Base-by-base conservation (phyloP, 2,329 filamentous ascomycete species). In the Fusarium sp. region DNA sequence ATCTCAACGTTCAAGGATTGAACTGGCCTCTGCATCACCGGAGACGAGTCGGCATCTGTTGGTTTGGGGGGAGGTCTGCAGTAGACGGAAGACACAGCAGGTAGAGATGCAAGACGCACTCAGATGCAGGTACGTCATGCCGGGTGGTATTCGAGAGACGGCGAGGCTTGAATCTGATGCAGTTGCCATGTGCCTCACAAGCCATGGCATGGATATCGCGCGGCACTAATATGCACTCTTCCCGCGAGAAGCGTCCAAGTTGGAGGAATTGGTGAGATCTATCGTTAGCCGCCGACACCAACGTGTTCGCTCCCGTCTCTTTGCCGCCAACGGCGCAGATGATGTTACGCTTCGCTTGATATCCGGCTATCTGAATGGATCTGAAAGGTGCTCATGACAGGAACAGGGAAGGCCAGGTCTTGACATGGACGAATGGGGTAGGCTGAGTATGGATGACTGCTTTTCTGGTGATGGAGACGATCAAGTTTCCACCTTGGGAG, bases 301-400 rank as follows among this genome's bases (percentile, higher is more conserved):
- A 17, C 14, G 47, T 33, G n/a, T 11, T 62, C 37, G 43, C 25
- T 47, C 43, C 43, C 43, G 45, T 52, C 40, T 12, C 20, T 50
- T 43, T 43, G 57, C 37, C n/a, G 15, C n/a, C 25, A 15, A 63
- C 14, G 56, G 27, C 45, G 45, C 33, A 54, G 27, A 33, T 57
- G 37, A 63, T 54, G 61, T 37, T 33, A 43, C 25, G 32, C 60
- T 58, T 69, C 32, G 52, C 62, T 63, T 65, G 45, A 56, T 47
- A 22, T 54, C 59, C 54, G 63, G 58, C 37, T 63, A 63, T 71
- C 59, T 50, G 54, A 37, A 54, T 27, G 52, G 61, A 66, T 62
- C 35, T 32, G 14, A 30, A 63, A 54, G 65, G 12, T 54, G 45
- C n/a, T 32, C 61, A 40, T 12, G 20, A 27, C 35, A 40, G 43